A percentile compares a stretch with the other conserved stretches of the same genome.
Conservation (phyloP, 2,329 filamentous ascomycete species). For the Colletotrichum ledebouriae region DNA sequence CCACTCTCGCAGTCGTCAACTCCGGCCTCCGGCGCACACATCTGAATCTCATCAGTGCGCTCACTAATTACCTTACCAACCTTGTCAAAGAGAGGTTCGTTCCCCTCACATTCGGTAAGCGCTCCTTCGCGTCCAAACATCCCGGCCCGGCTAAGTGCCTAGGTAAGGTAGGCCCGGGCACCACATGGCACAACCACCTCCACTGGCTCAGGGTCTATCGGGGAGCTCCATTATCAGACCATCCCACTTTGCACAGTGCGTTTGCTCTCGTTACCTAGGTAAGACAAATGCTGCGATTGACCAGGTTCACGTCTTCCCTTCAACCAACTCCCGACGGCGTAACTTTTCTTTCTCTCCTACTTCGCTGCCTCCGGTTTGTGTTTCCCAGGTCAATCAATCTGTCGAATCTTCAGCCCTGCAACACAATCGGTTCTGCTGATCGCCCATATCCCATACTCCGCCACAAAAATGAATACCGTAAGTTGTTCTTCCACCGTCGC, state of each 20-base stretch:
- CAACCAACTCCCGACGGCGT: slow-evolving; percentile 18
- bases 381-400: not conserved
- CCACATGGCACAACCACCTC: not conserved
- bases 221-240: slow-evolving; percentile 41
- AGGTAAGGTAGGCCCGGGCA: too few species aligned
- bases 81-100: too few species aligned
- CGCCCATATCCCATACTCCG: slow-evolving; percentile 31
- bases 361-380: slow-evolving; percentile 1
- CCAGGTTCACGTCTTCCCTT: slow-evolving; percentile 31
- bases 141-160: too few species aligned
- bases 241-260: slow-evolving; percentile 42
- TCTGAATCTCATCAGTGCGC: too few species aligned
- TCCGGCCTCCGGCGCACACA: slow-evolving; percentile 17
- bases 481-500: slow-evolving; percentile 47
- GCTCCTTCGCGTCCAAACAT: too few species aligned
- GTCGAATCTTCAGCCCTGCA: slow-evolving; percentile 11
- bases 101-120: too few species aligned
- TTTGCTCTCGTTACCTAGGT: not conserved
- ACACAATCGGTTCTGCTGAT: not conserved
- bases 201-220: slow-evolving; percentile 22
- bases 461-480: slow-evolving; percentile 68
- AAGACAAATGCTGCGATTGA: slow-evolving; percentile 27
- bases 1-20: slow-evolving; percentile 6
- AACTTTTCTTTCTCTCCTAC: slow-evolving; percentile 25
- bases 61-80: too few species aligned